Evolutionary conservation across 2,329 filamentous ascomycete species (phyloP), one percentile per base, ranked within the genome.

Genomic region (Ascochyta lentis): DNA sequence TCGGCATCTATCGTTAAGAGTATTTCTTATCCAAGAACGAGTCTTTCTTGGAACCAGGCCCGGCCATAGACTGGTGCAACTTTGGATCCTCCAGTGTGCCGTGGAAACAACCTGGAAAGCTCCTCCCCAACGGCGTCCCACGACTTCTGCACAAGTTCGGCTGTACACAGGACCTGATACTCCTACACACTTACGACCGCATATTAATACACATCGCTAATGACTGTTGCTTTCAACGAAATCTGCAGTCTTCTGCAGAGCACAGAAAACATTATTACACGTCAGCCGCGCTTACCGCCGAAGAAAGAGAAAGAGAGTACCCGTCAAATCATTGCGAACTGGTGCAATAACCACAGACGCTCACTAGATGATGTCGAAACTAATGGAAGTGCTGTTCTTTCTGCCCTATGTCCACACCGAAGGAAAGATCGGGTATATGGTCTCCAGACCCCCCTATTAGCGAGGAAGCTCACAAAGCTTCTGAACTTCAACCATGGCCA

Each of bases 391-490:
- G 88, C 90, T 2, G 77, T 96, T 1, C 78, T 96, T 0, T 93
- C 90, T 1, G 87, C 88, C 3, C 76, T 97, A 0, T 83, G 96
- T 0, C 91, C 92, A 0, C 88, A 92, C 59, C 87, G 83, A 61
- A 83, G 92, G 49, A 87, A 86, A 3, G 92, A 96, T 69, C 84
- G 91, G 26, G 89, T 94, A 2, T 96, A 93, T 70, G 83, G 81
- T 34, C 80, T 96, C 1, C 85, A 90, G 67, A 78, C 84, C 27
- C 70, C 77, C 8, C 81, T 78, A 0, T 79, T 96, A 0, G 84
- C 87, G 52, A 85, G 82, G 47, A 83, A 91, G n/a, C 81, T 96
- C 15, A 84, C 82, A 3, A 84, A 87, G 29, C 84, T 85, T 19
- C 79, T 94, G n/a, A 75, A 82, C 4, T 80, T 96, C 23, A 86